phyloP scores from a whole-genome alignment of 768 basidiomycete genomes.

The Tricholoma sp. region DNA sequence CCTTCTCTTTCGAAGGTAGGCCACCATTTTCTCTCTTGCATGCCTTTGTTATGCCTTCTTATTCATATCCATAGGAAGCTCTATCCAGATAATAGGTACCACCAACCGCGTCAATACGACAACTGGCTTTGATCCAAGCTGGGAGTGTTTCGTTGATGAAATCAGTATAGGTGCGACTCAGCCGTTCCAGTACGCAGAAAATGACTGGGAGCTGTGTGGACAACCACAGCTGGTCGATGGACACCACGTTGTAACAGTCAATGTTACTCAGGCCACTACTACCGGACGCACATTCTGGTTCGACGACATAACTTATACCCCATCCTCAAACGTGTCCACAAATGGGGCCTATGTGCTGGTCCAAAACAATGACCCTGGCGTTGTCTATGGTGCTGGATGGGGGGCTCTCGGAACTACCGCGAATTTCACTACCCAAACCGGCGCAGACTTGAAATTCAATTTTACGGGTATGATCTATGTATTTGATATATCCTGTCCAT shows the following conservation, averaged over 20 bases:
- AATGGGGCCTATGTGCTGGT: constrained; percentile 14
- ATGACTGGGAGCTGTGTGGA: constrained; percentile 21
- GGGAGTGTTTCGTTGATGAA: constrained; percentile 19
- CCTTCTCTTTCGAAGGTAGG: background rate
- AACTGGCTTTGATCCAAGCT: constrained; percentile 13
- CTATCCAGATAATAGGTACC: background rate
- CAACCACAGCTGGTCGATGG: constrained; percentile 16
- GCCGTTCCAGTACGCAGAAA: constrained; percentile 15
- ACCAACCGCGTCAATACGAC: background rate
- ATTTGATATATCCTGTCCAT: constrained; percentile 1
- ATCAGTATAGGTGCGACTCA: constrained; percentile 15
- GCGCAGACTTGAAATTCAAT: constrained; percentile 12
- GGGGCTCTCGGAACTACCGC: constrained; percentile 4
- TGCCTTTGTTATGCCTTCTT: background rate
- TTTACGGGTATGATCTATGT: constrained; percentile 19
- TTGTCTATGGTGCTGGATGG: constrained; percentile 19
- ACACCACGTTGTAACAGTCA: constrained; percentile 19
- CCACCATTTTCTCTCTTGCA: background rate
- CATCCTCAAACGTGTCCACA: constrained; percentile 4
- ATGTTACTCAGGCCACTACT: constrained; percentile 10
- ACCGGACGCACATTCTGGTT: constrained; percentile 4
- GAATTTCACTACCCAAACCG: constrained; percentile 12
- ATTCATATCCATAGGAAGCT: background rate
- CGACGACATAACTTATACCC: constrained; percentile 3
- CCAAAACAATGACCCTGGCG: constrained; percentile 13